phyloP scores from a whole-genome alignment of 208 protist genomes.

The Wallacemonas sp. region DNA sequence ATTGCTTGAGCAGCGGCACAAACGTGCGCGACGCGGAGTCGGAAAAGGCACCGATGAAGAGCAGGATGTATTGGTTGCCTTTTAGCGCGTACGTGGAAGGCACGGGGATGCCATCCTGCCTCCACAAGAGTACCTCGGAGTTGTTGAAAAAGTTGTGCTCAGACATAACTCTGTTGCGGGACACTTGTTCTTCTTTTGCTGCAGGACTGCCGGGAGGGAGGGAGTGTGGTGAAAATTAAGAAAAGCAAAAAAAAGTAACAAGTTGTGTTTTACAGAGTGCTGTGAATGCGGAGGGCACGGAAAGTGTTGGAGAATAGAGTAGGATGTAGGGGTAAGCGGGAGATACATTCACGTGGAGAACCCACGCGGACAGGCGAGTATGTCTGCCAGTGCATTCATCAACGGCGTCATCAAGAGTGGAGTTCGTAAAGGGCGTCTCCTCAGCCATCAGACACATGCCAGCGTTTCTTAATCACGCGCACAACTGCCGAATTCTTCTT shows the following conservation, averaged over 20 bases:
- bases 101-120: slow-evolving; percentile 22
- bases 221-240: slow-evolving; percentile 3
- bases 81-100: slow-evolving; percentile 13
- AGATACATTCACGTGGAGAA: no score
- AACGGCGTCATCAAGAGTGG: no score
- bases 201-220: neutral
- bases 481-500: no score
- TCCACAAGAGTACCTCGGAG: slow-evolving; percentile 12
- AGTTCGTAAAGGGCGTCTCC: no score
- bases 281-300: no score
- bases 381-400: no score
- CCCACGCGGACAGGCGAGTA: no score
- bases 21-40: slow-evolving; percentile 50
- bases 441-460: no score
- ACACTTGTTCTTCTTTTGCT: neutral
- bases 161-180: slow-evolving; percentile 5
- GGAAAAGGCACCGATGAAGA: slow-evolving; percentile 59
- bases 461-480: no score
- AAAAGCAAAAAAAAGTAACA: slow-evolving; percentile 15
- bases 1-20: slow-evolving; percentile 38
- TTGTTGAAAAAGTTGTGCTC: slow-evolving; percentile 21
- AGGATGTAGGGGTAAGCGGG: no score
- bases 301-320: no score
- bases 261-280: no score
- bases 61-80: slow-evolving; percentile 29